Conservation (phyloP, 768 basidiomycete genomes). For the Mycena amicta region DNA sequence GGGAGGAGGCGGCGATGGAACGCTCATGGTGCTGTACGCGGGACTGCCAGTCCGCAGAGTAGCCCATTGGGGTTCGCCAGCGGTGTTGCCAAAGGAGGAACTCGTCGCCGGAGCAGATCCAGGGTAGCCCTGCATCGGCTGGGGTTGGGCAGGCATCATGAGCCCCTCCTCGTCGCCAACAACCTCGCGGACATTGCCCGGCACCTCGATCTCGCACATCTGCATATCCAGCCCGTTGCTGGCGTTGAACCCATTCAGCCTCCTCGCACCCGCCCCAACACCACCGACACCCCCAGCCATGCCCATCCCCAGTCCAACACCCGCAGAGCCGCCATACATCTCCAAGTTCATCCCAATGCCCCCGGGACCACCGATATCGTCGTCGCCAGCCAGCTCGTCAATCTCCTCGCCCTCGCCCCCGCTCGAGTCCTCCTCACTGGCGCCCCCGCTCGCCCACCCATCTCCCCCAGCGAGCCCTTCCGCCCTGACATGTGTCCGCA, state of each 20-base stretch:
- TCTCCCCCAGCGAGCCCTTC: slow-evolving; percentile 35
- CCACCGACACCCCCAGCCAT: slow-evolving; percentile 29
- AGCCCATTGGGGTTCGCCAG: slow-evolving; percentile 40
- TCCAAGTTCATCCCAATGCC: slow-evolving; percentile 25
- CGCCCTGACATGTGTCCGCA: slow-evolving; percentile 71
- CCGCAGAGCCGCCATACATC: slow-evolving; percentile 27
- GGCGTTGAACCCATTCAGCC: slow-evolving; percentile 29
- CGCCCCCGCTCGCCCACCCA: slow-evolving; percentile 26
- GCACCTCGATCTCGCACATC: slow-evolving; percentile 64
- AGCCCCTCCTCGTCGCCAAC: slow-evolving; percentile 62
- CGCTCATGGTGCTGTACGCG: slow-evolving; percentile 42
- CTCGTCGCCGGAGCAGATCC: slow-evolving; percentile 20
- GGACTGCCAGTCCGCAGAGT: slow-evolving; percentile 35
- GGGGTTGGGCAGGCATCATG: slow-evolving; percentile 35
- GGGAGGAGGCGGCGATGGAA: slow-evolving; percentile 41
- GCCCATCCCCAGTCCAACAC: slow-evolving; percentile 26
- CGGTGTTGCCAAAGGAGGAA: slow-evolving; percentile 28
- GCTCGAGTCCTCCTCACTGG: slow-evolving; percentile 29
- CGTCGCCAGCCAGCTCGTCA: slow-evolving; percentile 31
- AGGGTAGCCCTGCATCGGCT: slow-evolving; percentile 20
- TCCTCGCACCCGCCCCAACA: slow-evolving; percentile 18
- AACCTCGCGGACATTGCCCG: slow-evolving; percentile 56
- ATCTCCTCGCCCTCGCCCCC: slow-evolving; percentile 26
- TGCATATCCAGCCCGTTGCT: slow-evolving; percentile 50
- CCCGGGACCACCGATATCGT: slow-evolving; percentile 30